phyloP scores from a whole-genome alignment of 306 rosid species.

The Parietaria judaica region DNA sequence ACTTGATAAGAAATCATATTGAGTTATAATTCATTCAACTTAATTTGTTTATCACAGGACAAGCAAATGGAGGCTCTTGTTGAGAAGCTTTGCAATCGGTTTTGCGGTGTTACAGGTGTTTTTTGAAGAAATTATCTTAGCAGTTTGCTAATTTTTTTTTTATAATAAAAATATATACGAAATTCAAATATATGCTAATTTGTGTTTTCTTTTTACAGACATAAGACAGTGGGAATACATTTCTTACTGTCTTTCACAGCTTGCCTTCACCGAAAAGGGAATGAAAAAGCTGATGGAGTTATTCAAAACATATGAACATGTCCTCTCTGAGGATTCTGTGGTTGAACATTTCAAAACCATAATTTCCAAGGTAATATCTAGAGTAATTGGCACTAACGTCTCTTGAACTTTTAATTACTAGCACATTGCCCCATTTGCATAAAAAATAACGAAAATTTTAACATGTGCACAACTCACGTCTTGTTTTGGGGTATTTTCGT shows the following conservation, averaged over 20 bases:
- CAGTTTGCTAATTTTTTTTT: not conserved
- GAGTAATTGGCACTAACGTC: no score
- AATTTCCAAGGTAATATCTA: slow-evolving; percentile 60
- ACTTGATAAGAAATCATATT: slow-evolving; percentile 14
- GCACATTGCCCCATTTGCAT: no score
- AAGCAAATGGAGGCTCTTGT: slow-evolving; percentile 95
- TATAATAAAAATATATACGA: slow-evolving; percentile 5
- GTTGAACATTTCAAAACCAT: slow-evolving; percentile 71
- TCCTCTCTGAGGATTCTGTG: slow-evolving; percentile 72
- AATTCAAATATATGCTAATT: slow-evolving; percentile 5
- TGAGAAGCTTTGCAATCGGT: slow-evolving; percentile 91
- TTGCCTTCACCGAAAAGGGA: slow-evolving; percentile 88
- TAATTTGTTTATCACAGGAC: slow-evolving; percentile 49
- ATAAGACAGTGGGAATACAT: slow-evolving; percentile 71
- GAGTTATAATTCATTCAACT: slow-evolving; percentile 11
- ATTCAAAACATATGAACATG: slow-evolving; percentile 78
- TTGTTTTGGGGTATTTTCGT: no score
- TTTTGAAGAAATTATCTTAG: not conserved
- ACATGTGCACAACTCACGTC: no score
- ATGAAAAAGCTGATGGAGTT: slow-evolving; percentile 76
- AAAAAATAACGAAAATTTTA: no score
- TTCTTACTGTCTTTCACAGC: slow-evolving; percentile 94
- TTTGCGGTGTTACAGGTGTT: slow-evolving; percentile 79
- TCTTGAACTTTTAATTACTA: no score
- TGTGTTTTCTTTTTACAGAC: slow-evolving; percentile 38